Evolutionary conservation across 2,329 filamentous ascomycete genomes (phyloP), one percentile per base, ranked within the genome.

Genomic region (Fusarium nodosum): DNA sequence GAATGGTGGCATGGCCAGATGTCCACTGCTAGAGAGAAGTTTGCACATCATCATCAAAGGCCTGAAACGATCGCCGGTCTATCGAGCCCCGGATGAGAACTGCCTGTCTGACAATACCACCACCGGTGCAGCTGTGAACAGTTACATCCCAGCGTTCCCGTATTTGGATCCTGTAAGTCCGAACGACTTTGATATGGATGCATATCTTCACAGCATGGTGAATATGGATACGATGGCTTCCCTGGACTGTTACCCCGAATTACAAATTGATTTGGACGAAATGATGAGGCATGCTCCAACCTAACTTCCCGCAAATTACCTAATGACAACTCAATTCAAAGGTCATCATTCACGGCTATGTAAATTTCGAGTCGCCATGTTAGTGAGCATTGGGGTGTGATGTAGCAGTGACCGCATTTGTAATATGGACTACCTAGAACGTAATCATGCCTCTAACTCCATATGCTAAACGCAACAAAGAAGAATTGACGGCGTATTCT

Each of bases 21-120:
- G 55, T 11, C 55, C 55, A 2, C 3, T 58, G 1, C 36, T 58
- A 2, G 48, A 58, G n/a, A 8, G 55, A 20, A 58, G 55, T n/a
- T 20, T 58, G 13, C 55, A 58, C 15, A 58, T 55, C n/a, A 58
- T 58, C 11, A 42, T 58, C 12, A 58, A 58, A 36, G 55, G 55
- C 5, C n/a, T 58, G 2, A 58, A 58, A 24, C 38, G 48, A 8
- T 20, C 30, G 3, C 55, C 55, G 7, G 24, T 58, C 2, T 26
- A 55, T 2, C 7, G 48, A n/a, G 15, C 15, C n/a, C 30, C 38
- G 10, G 46, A 30, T 0, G 48, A 58, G 13, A 38, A 58, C 4
- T 55, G 46, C 5, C 13, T 55, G 2, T 36, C 55, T 1, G 48
- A 58, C 1, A 54, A 8, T 5, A n/a, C 24, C 1, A 5, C 18